phyloP scores from a whole-genome alignment of 352 stramenopile species.

The Globisporangium emineosum region DNA sequence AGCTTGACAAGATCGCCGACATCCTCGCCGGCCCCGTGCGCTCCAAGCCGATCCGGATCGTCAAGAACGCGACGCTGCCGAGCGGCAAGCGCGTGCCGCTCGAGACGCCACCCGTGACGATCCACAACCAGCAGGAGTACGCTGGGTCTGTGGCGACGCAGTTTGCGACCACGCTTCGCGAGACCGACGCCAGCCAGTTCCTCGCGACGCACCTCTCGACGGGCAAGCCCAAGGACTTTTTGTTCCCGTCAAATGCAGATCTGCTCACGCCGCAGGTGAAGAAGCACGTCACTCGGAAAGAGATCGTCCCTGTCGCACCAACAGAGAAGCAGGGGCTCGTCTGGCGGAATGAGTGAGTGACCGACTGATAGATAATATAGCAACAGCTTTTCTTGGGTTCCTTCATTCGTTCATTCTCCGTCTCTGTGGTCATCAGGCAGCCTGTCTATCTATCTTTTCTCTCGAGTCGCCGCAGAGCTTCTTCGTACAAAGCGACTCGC shows the following conservation, averaged over 20 bases:
- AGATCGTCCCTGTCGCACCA: conserved; percentile 29
- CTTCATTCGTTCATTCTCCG: neutral
- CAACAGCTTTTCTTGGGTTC: neutral
- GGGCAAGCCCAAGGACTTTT: conserved; percentile 47
- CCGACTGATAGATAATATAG: neutral
- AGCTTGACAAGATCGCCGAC: conserved; percentile 78
- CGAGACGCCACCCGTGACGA: conserved; percentile 56
- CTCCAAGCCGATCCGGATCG: conserved; percentile 72
- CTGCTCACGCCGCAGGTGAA: conserved; percentile 61
- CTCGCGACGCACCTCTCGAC: conserved; percentile 28
- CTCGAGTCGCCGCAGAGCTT: conserved; percentile 33
- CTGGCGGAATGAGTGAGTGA: conserved; percentile 42
- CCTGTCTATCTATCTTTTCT: too few species aligned
- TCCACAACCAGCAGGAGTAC: conserved; percentile 68
- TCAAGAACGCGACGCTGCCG: conserved; percentile 72
- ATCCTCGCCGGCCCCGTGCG: conserved; percentile 49
- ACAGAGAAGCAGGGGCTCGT: conserved; percentile 47
- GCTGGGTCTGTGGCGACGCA: conserved; percentile 40
- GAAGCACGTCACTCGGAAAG: conserved; percentile 48
- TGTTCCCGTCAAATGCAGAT: conserved; percentile 54
- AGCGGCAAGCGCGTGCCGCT: conserved; percentile 73
- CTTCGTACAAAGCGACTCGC: conserved; percentile 40
- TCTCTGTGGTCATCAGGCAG: neutral
- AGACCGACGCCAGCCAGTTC: conserved; percentile 37
- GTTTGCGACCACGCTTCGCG: conserved; percentile 48